Evolutionary conservation across 805 yeast genomes (phyloP).

Genomic region (Kluyveromyces siamensis): DNA sequence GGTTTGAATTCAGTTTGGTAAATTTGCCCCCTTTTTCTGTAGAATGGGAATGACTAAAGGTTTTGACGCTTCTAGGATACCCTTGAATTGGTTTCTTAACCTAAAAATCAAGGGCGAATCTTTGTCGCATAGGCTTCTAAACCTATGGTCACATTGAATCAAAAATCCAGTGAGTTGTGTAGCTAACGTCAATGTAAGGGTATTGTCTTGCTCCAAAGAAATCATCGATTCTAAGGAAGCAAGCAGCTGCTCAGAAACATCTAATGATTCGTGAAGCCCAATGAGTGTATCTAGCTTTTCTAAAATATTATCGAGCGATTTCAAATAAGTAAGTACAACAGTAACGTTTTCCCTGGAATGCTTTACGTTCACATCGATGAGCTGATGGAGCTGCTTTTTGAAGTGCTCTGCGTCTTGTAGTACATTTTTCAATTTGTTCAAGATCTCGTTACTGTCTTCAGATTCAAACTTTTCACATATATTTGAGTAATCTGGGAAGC

Average conservation of each 20-base stretch:
- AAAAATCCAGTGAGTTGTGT: not conserved
- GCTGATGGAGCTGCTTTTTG: slow-evolving; percentile 11
- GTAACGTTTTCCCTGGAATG: slow-evolving; percentile 16
- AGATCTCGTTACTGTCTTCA: slow-evolving; percentile 5
- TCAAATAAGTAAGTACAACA: slow-evolving; percentile 21
- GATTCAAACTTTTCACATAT: slow-evolving; percentile 17
- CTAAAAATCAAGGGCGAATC: slow-evolving; percentile 23
- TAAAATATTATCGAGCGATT: slow-evolving; percentile 17
- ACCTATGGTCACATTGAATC: slow-evolving; percentile 1
- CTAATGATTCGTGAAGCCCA: slow-evolving; percentile 7
- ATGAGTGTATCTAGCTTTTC: slow-evolving; percentile 12
- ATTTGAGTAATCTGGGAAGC: slow-evolving; percentile 18
- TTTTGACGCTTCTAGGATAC: slow-evolving; percentile 10
- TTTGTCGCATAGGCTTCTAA: not conserved
- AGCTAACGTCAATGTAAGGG: not conserved
- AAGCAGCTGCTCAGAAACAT: not conserved
- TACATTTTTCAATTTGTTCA: slow-evolving; percentile 17
- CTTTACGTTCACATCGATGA: slow-evolving; percentile 14
- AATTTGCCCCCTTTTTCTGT: not conserved
- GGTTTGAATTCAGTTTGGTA: no score
- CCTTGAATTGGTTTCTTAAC: slow-evolving; percentile 23
- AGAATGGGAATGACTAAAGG: slow-evolving; percentile 2
- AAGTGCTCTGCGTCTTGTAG: slow-evolving; percentile 17
- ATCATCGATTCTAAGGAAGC: slow-evolving; percentile 1
- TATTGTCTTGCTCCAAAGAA: not conserved